phyloP scores from a whole-genome alignment of 345 rosid species.

The Gossypium thurberi region DNA sequence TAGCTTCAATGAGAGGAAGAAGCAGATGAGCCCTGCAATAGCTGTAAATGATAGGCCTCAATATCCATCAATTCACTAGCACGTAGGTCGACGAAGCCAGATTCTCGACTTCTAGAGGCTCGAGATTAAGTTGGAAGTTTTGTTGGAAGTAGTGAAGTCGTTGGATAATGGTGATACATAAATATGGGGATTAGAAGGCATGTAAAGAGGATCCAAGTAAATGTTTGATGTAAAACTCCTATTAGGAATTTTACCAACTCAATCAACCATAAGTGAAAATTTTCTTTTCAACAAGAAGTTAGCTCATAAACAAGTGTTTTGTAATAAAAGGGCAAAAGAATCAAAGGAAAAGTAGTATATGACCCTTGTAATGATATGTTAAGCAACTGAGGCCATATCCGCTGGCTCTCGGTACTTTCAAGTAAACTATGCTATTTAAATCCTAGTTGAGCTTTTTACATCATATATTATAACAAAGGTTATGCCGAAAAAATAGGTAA shows the following conservation, averaged over 20 bases:
- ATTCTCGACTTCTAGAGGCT: neutral
- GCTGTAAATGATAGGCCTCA: constrained; percentile 30
- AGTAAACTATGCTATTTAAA: neutral
- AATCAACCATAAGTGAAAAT: neutral
- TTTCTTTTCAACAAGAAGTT: neutral
- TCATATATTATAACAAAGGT: too few relatives aligned
- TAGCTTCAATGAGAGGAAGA: constrained; percentile 62
- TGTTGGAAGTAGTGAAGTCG: neutral
- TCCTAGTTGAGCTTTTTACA: too few relatives aligned
- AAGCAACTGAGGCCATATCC: neutral
- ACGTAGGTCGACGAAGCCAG: constrained; percentile 8
- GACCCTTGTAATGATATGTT: constrained; percentile 1
- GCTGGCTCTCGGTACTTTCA: neutral
- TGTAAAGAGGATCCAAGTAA: constrained; percentile 14
- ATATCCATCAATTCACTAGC: neutral
- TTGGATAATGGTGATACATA: neutral
- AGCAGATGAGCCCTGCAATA: constrained; percentile 49
- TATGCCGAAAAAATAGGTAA: too few relatives aligned
- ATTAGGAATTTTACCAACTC: constrained; percentile 3
- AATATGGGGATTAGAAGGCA: neutral
- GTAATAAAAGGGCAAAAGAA: constrained; percentile 14
- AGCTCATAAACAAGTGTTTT: neutral
- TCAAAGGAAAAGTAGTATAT: neutral
- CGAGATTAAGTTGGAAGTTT: neutral
- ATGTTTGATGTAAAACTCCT: constrained; percentile 5